Evolutionary conservation across 2,329 filamentous ascomycete genomes (phyloP).

Genomic region (Phialocephala subalpina): DNA sequence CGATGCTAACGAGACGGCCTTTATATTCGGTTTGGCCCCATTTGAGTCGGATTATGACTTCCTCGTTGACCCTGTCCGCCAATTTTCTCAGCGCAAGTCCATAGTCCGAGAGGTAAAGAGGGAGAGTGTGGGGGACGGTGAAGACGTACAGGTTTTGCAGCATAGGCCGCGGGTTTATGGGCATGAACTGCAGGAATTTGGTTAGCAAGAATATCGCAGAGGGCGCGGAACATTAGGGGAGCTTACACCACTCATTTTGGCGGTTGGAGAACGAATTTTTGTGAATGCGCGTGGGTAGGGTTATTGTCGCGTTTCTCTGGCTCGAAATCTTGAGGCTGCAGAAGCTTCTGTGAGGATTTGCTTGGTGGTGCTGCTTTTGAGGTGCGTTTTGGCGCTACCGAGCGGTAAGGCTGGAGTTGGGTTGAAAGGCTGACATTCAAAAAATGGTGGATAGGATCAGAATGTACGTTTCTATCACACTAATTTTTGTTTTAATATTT

Average conservation of each 20-base stretch:
- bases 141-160: constrained; percentile 84
- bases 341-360: constrained; percentile 23
- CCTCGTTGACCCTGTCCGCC: constrained; percentile 79
- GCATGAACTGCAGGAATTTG: constrained; percentile 72
- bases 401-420: constrained; percentile 25
- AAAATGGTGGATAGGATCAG: background rate
- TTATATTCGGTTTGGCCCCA: constrained; percentile 99
- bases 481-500: no score
- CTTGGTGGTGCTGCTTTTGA: constrained; percentile 32
- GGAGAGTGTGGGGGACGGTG: constrained; percentile 17
- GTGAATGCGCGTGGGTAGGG: constrained; percentile 27
- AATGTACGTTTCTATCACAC: background rate
- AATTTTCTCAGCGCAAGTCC: constrained; percentile 23
- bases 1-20: constrained; percentile 88
- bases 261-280: constrained; percentile 16
- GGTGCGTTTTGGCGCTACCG: constrained; percentile 18
- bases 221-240: background rate
- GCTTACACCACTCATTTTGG: constrained; percentile 37
- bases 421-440: background rate
- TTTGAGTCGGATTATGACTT: constrained; percentile 92
- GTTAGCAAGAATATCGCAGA: constrained; percentile 33
- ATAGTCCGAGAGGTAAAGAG: background rate
- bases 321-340: constrained; percentile 35
- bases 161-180: constrained; percentile 95
- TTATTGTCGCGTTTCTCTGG: constrained; percentile 12